Percentiles rank a stretch among this genome's conserved stretches.
Evolutionary conservation across 1,284 basidiomycete species (phyloP).

Genomic region (Trametes polyzona): DNA sequence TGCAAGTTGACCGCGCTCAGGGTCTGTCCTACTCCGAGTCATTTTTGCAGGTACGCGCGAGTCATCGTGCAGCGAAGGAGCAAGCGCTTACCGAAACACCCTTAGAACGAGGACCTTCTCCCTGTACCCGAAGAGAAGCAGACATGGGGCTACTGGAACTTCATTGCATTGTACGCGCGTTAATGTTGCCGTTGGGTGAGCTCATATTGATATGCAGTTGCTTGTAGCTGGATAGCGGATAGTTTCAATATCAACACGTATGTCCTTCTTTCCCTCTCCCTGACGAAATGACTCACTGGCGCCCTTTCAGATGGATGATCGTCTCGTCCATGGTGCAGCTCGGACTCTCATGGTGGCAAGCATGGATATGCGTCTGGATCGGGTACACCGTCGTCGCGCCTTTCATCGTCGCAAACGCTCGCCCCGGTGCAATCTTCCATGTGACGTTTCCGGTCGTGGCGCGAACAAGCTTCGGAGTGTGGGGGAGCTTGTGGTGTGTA

Average conservation of each 20-base stretch:
- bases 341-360: constrained; percentile 84
- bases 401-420: constrained; percentile 81
- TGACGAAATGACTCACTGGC: constrained; percentile 4
- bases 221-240: constrained; percentile 75
- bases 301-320: constrained; percentile 65
- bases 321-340: constrained; percentile 76
- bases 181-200: neutral
- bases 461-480: constrained; percentile 80
- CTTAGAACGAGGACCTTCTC: constrained; percentile 65
- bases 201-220: neutral
- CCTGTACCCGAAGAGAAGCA: constrained; percentile 62
- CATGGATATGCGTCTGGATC: constrained; percentile 79
- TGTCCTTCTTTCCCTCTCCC: constrained; percentile 35
- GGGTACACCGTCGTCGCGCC: constrained; percentile 76
- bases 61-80: constrained; percentile 9
- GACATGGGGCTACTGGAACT: constrained; percentile 66
- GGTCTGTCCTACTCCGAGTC: constrained; percentile 33
- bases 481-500: constrained; percentile 82
- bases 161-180: constrained; percentile 60
- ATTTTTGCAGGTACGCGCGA: constrained; percentile 31
- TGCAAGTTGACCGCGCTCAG: constrained; percentile 29
- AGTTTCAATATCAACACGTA: constrained; percentile 83
- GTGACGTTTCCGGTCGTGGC: constrained; percentile 83
- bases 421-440: constrained; percentile 80
- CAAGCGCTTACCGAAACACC: neutral